Evolutionary conservation across 306 rosid species (phyloP).

Genomic region (Abrus pulchellus): DNA sequence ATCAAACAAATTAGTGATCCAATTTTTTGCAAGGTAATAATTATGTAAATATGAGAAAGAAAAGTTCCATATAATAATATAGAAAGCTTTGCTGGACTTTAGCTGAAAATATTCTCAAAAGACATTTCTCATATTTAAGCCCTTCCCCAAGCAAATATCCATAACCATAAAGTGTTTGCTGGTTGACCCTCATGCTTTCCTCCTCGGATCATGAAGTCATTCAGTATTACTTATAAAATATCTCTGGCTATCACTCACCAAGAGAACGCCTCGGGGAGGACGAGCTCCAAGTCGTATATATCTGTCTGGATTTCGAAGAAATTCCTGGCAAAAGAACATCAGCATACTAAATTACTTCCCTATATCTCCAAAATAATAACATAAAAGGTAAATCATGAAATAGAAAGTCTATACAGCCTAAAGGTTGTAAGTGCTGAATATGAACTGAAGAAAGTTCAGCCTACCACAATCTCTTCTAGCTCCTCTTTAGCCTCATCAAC

Average conservation of each 20-base stretch:
- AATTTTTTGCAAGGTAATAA: conserved; percentile 7
- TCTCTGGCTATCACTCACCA: conserved; percentile 75
- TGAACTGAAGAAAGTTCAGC: conserved; percentile 51
- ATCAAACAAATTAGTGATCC: conserved; percentile 21
- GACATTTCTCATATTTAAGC: conserved; percentile 45
- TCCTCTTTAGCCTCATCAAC: conserved; percentile 99
- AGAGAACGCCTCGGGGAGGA: conserved; percentile 98
- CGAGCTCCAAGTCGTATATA: conserved; percentile 95
- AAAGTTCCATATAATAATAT: conserved; percentile 11
- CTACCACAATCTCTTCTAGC: conserved; percentile 99
- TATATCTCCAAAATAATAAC: conserved; percentile 40
- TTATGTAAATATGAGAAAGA: conserved; percentile 31
- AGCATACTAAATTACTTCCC: conserved; percentile 34
- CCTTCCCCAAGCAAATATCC: conserved; percentile 20
- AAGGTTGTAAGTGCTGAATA: conserved; percentile 32
- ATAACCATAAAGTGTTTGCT: conserved; percentile 2
- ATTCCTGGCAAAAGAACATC: conserved; percentile 79
- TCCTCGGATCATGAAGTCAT: not conserved
- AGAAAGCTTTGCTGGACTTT: conserved; percentile 14
- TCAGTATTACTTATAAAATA: conserved; percentile 20
- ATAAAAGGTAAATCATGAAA: not conserved
- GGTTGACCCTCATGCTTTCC: conserved; percentile 26
- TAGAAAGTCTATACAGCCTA: conserved; percentile 47
- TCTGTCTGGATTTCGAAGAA: conserved; percentile 96
- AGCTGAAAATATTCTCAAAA: conserved; percentile 22